phyloP scores from a whole-genome alignment of 164 flowering plant species.

The Stephania japonica region DNA sequence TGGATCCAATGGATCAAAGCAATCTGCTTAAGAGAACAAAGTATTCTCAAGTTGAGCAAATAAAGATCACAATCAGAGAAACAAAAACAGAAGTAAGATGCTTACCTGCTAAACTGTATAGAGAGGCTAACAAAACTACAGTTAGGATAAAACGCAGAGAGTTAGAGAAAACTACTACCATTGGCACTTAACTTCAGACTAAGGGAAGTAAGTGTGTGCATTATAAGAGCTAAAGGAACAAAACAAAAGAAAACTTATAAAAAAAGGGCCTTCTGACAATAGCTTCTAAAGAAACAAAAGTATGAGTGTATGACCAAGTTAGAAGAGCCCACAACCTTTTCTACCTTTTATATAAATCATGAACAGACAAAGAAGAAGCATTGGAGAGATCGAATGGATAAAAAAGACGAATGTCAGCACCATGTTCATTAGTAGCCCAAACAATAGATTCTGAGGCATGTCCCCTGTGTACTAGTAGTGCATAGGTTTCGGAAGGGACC shows the following conservation, averaged over 20 bases:
- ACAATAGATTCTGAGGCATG: background rate
- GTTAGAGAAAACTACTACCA: slow-evolving; percentile 16
- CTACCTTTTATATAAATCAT: background rate
- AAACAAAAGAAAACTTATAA: background rate
- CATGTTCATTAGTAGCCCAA: background rate
- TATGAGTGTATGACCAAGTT: background rate
- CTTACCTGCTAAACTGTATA: slow-evolving; percentile 29
- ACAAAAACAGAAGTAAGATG: slow-evolving; percentile 4
- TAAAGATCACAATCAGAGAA: background rate
- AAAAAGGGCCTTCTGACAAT: background rate
- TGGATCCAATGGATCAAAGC: slow-evolving; percentile 66
- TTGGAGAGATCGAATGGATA: slow-evolving; percentile 15
- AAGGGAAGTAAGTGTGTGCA: background rate
- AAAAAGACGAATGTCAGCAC: background rate
- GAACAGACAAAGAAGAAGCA: slow-evolving; percentile 14
- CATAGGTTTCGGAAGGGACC: background rate
- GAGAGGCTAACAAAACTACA: slow-evolving; percentile 16
- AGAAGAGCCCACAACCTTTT: background rate
- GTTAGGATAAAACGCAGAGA: slow-evolving; percentile 10
- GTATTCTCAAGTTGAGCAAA: background rate
- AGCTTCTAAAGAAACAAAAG: background rate
- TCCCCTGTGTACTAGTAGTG: background rate
- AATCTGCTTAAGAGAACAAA: slow-evolving; percentile 28
- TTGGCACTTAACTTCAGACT: slow-evolving; percentile 12
- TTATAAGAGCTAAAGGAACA: background rate